Evolutionary conservation across 2,329 filamentous ascomycete genomes (phyloP).

Genomic region (Knoxdaviesia capensis): DNA sequence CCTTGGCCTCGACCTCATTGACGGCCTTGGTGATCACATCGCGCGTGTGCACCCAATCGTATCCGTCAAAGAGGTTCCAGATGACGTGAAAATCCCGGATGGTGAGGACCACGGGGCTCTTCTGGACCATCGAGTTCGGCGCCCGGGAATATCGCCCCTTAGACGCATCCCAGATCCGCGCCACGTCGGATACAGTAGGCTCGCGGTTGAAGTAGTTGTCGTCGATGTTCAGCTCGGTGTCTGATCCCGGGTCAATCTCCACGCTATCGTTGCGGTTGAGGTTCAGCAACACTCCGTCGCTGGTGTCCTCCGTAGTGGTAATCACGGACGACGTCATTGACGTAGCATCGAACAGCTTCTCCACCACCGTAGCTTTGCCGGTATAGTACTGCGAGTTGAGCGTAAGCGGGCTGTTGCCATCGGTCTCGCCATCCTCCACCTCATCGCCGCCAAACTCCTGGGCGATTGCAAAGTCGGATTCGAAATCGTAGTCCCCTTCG

Average conservation of each 20-base stretch:
- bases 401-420: conserved; percentile 16
- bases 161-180: conserved; percentile 62
- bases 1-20: conserved; percentile 66
- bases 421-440: conserved; percentile 10
- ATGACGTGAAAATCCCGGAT: conserved; percentile 82
- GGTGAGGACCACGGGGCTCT: conserved; percentile 55
- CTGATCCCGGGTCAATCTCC: conserved; percentile 19
- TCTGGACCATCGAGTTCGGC: conserved; percentile 37
- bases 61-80: conserved; percentile 96
- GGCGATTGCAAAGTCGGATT: conserved; percentile 38
- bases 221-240: conserved; percentile 47
- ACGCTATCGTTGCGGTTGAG: neutral
- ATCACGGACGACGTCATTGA: conserved; percentile 4
- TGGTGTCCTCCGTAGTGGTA: conserved; percentile 11
- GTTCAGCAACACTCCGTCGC: conserved; percentile 16
- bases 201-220: conserved; percentile 58
- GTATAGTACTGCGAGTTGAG: conserved; percentile 25
- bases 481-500: conserved; percentile 40
- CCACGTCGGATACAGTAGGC: conserved; percentile 40
- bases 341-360: conserved; percentile 28
- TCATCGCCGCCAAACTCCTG: conserved; percentile 24
- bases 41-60: conserved; percentile 82
- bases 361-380: conserved; percentile 19
- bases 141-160: conserved; percentile 54
- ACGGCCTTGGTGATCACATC: conserved; percentile 77